A percentile compares a stretch with the other conserved stretches of the same genome.
These are phyloP conservation scores for Didymellaceae sp. DNA, from an alignment of 2,329 filamentous ascomycete species.

Conservation along the genomic window DNA sequence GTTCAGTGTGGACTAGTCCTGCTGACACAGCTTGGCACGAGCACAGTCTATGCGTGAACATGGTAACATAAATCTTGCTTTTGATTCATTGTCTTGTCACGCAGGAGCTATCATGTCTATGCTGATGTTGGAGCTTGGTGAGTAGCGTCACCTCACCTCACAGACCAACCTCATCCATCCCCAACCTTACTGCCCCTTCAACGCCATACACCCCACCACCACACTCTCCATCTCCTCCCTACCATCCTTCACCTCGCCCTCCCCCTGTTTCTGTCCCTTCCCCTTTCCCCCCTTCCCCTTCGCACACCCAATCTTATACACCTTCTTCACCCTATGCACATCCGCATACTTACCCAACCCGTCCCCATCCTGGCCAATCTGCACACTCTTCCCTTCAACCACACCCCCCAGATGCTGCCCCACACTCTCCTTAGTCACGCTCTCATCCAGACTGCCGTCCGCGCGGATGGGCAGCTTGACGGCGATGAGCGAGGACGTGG, in stretches of 20 bases:
- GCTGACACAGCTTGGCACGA: no score
- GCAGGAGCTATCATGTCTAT: no score
- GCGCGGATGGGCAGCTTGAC: conserved; percentile 70
- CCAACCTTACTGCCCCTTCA: conserved; percentile 68
- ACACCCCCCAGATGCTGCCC: conserved; percentile 30
- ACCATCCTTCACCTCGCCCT: conserved; percentile 46
- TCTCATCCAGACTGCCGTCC: conserved; percentile 8
- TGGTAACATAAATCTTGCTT: no score
- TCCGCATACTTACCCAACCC: conserved; percentile 60
- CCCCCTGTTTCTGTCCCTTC: conserved; percentile 26
- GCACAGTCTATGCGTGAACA: no score
- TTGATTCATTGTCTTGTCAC: no score
- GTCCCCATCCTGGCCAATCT: conserved; percentile 25
- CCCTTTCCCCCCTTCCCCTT: conserved; percentile 49
- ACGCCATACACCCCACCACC: conserved; percentile 77
- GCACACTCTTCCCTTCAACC: conserved; percentile 36
- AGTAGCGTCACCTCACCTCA: no score
- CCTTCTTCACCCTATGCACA: conserved; percentile 74
- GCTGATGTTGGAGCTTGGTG: no score
- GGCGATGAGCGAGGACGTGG: conserved; percentile 75
- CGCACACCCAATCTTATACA: conserved; percentile 73
- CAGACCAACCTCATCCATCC: no score
- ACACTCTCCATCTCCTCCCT: conserved; percentile 69
- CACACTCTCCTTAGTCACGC: conserved; percentile 35
- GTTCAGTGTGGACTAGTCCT: no score